Evolutionary conservation across 225 moss, liverwort and hornwort genomes (phyloP), one percentile per base, ranked within the genome.

Genomic region (Ulota crispa): DNA sequence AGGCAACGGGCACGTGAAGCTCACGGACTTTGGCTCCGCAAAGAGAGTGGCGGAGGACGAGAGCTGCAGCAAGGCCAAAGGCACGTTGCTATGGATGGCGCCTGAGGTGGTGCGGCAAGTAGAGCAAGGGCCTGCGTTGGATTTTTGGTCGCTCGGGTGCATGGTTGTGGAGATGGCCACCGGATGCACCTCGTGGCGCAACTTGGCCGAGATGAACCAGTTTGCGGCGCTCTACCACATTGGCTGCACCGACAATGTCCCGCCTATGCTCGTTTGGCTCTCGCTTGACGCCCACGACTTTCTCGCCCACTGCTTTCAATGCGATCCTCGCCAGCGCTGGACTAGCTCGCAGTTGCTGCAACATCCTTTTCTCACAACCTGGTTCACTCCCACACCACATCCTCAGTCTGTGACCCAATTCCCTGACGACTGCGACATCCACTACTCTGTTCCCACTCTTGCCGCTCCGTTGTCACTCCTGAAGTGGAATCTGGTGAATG

Each of bases 81-180:
- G 95, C 30, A 95, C 95, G 61, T 93, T 92, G 14, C 32, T 93
- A 80, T 95, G 95, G 95, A 95, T 95, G 95, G 95, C 95, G 30
- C 95, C 95, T 1, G 95, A 95, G 80, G 93, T 95, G 14, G 92
- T 90, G 26, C 76, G 71, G 31, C 89, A 89, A 77, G 83, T 77
- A 27, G 95, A 95, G 64, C 95, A 95, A 67, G 93, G 95, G 28
- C 90, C 87, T 5, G 81, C 93, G 11, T 89, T 88, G 7, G 95
- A 95, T 20, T 89, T 95, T 39, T 95, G 95, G 95, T 95, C 95
- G 11, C 76, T 95, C 62, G 95, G 95, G n/a, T 95, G 95, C 86
- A 93, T 93, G 54, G 95, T 95, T 47, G 80, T 95, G 73, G 95
- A 95, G 86, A 95, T 93, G 88, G 92, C 95, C 41, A 95, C 95